These are phyloP conservation scores for Hypoxylon rickii DNA, from an alignment of 495 filamentous ascomycete genomes.

Conservation along the genomic window DNA sequence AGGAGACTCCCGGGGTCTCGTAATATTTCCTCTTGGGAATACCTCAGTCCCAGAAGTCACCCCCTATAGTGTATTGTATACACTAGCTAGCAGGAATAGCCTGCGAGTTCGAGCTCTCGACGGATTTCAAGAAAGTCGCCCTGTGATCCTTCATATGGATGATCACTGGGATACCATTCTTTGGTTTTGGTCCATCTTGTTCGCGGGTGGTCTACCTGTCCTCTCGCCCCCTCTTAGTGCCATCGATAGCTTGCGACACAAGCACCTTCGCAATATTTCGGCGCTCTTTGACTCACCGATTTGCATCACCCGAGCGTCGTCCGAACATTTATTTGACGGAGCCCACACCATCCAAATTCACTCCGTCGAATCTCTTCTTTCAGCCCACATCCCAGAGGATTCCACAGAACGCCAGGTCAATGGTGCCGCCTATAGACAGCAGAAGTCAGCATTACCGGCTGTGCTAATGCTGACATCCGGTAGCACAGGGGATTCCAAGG, in stretches of 20 bases:
- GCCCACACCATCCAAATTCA: not conserved
- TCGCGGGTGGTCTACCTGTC: constrained; percentile 46
- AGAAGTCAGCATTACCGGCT: not conserved
- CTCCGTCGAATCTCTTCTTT: constrained; percentile 1
- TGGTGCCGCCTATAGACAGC: not conserved
- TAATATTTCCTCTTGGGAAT: not conserved
- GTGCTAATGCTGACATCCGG: constrained; percentile 61
- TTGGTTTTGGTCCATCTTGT: constrained; percentile 53
- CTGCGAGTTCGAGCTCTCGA: not conserved
- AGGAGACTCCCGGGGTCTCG: too few species aligned
- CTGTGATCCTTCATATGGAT: constrained; percentile 45
- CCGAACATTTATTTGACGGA: not conserved
- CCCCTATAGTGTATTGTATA: not conserved
- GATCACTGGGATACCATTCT: constrained; percentile 42
- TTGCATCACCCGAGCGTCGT: constrained; percentile 7
- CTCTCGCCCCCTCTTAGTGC: constrained; percentile 44
- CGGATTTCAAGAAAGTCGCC: not conserved
- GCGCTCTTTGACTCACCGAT: constrained; percentile 6
- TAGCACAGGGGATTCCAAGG: constrained; percentile 59
- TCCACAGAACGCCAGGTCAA: not conserved
- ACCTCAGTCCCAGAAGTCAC: not conserved
- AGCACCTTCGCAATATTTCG: constrained; percentile 37
- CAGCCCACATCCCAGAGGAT: not conserved
- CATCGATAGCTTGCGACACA: constrained; percentile 33
- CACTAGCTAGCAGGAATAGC: not conserved